Evolutionary conservation across 2,329 filamentous ascomycete genomes (phyloP), one percentile per base, ranked within the genome.

Genomic region (Biscogniauxia sp.): DNA sequence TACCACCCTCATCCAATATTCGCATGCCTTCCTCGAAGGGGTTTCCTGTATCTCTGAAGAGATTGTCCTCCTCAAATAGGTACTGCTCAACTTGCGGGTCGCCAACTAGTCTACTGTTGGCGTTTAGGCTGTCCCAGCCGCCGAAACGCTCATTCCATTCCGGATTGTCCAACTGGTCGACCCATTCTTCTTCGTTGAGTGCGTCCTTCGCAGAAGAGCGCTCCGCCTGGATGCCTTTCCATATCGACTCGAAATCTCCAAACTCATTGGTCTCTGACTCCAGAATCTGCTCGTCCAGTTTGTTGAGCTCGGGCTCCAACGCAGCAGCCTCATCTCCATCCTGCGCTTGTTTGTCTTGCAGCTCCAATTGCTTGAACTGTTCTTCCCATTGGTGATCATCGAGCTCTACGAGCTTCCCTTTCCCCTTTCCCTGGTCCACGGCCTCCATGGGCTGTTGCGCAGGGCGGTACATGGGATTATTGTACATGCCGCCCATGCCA

Each of bases 371-470:
- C 60, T 92, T 91, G 75, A 99, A 99, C 75, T 98, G 93, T 69
- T 93, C 92, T 77, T 98, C 94, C 95, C 95, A 98, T 72, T 96
- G 90, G 71, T 89, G 82, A 69, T 99, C 94, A 73, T 97, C 92
- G 23, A 98, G 84, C 78, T 98, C 95, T 13, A 98, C 89, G 78
- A 98, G 86, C 76, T 96, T 96, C 49, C 91, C 93, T 75, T 98
- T 98, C 61, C 90, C 91, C 75, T 93, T 90, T 55, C 78, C 80
- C 65, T 85, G 82, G 51, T 81, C 73, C 67, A 77, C 75, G 52
- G 72, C 72, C 58, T 76, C 73, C 66, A 77, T 74, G 53, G 73
- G 74, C 58, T 77, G 74, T 59, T 79, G 76, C 37, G 77, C 69
- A 68, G 82, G 76, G 23, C 71, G 78, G 67, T 80, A 81, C 80